A percentile compares a stretch with the other conserved stretches of the same genome.
Evolutionary conservation across 345 rosid genomes (phyloP).

Genomic region (Populus pruinosa): DNA sequence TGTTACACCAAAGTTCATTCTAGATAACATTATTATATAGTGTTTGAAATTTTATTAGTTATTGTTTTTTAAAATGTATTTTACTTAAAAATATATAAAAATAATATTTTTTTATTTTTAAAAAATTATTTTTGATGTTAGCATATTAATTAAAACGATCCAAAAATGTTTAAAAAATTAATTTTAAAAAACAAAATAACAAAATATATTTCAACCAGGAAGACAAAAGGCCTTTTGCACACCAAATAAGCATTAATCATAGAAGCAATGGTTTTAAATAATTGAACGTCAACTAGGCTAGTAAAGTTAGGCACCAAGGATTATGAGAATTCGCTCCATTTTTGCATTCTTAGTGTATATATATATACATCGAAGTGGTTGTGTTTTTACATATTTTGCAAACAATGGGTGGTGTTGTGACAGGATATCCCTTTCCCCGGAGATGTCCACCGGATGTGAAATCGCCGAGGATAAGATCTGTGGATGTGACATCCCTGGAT

Average conservation of each 20-base stretch:
- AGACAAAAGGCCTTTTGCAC: neutral
- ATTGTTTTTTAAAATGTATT: no score
- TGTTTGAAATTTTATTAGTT: accelerated
- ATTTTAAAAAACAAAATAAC: no score
- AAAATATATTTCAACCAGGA: no score
- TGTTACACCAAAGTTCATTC: no score
- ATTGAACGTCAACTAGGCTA: constrained; percentile 19
- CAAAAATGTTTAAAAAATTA: no score
- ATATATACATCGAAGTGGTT: neutral
- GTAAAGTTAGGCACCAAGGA: constrained; percentile 18
- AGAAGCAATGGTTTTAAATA: neutral
- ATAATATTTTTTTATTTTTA: no score
- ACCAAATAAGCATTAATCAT: neutral
- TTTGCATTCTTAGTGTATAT: neutral
- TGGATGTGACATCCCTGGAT: constrained; percentile 46
- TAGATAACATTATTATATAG: no score
- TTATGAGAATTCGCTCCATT: neutral
- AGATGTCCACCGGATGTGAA: constrained; percentile 54
- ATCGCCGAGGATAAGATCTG: constrained; percentile 56
- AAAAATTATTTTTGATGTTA: no score
- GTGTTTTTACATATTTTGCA: neutral
- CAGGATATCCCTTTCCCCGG: constrained; percentile 49
- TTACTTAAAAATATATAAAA: no score
- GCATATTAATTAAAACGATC: accelerated
- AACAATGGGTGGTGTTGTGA: constrained; percentile 16